Evolutionary conservation across 176 grass and related monocot genomes (phyloP), one percentile per base, ranked within the genome.

Genomic region (Phyllostachys edulis): DNA sequence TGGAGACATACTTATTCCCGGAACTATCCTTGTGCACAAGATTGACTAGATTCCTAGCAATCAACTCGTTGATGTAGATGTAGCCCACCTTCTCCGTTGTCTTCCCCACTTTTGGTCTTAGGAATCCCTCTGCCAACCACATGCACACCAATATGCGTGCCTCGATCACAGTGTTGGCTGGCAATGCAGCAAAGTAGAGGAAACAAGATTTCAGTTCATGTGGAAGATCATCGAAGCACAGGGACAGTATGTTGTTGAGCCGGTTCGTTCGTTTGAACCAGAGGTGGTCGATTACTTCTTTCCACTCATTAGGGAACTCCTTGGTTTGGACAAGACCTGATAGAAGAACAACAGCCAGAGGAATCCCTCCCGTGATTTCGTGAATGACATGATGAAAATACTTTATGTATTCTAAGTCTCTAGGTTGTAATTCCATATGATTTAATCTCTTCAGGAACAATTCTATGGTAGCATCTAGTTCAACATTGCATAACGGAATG

Each of bases 141-240:
- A 90, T 69, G 34, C 23, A 73, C 12, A 90, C 64, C 78, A 90
- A 46, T 10, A 1, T 73, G 23, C 39, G 71, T 21, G 62, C 63
- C 41, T 76, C 76, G 3, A 90, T 42, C 2, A 32, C 27, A 2
- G 40, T 39, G 21, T 85, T 82, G 15, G 51, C 26, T 6, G 88
- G 84, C 21, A 90, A 52, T 10, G 71, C 78, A 20, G 72, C 71
- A 27, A 90, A 90, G 42, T 86, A 90, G 1, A 90, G 57, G 17
- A 90, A 73, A 51, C 84, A 90, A 18, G 41, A 66, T 47, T 90
- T 90, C 0, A 90, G 56, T 14, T 86, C 78, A 5, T 90, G 70
- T 5, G 84, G 88, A 69, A 90, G 84, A 78, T 84, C 79, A 15
- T 90, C 84, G 16, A 87, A 90, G 17, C 84, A 86, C 1, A 87